Conservation (phyloP, 2,329 filamentous ascomycete genomes). For the Pseudocercospora fuligena region DNA sequence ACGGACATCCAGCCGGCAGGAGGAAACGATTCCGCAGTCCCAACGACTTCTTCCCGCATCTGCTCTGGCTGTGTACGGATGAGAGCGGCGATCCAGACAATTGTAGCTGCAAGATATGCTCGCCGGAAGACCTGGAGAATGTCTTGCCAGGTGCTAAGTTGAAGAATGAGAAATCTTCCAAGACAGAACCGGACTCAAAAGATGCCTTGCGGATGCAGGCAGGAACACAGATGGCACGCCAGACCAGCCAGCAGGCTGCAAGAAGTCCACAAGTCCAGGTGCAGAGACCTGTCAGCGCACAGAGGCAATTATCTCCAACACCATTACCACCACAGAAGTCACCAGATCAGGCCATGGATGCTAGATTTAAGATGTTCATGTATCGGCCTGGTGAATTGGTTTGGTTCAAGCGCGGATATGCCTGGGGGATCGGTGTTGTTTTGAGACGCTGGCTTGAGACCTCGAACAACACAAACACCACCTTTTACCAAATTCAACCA, state of each 20-base stretch:
- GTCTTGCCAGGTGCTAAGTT: constrained; percentile 39
- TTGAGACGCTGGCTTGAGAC: constrained; percentile 47
- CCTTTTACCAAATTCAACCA: constrained; percentile 44
- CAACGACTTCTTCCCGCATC: constrained; percentile 64
- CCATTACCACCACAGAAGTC: constrained; percentile 48
- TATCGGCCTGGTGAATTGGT: constrained; percentile 61
- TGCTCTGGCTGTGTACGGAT: constrained; percentile 62
- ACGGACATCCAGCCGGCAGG: constrained; percentile 62
- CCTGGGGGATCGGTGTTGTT: constrained; percentile 61
- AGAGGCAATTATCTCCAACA: constrained; percentile 39
- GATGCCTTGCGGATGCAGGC: not conserved
- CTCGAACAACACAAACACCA: constrained; percentile 15
- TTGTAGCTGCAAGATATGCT: constrained; percentile 63
- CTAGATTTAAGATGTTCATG: constrained; percentile 53
- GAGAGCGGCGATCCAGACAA: constrained; percentile 58
- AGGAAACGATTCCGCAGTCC: constrained; percentile 64
- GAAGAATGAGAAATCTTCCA: constrained; percentile 28
- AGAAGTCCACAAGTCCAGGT: constrained; percentile 23
- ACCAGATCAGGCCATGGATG: constrained; percentile 57
- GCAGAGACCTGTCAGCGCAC: constrained; percentile 25
- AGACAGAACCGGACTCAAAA: constrained; percentile 21
- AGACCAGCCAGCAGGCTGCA: constrained; percentile 25
- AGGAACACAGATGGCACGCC: constrained; percentile 10
- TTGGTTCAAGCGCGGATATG: constrained; percentile 58
- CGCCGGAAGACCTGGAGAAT: constrained; percentile 56